A percentile compares a stretch with the other conserved stretches of the same genome.
Conservation (phyloP, 2,329 filamentous ascomycete genomes). For the Plenodomus biglobosus region DNA sequence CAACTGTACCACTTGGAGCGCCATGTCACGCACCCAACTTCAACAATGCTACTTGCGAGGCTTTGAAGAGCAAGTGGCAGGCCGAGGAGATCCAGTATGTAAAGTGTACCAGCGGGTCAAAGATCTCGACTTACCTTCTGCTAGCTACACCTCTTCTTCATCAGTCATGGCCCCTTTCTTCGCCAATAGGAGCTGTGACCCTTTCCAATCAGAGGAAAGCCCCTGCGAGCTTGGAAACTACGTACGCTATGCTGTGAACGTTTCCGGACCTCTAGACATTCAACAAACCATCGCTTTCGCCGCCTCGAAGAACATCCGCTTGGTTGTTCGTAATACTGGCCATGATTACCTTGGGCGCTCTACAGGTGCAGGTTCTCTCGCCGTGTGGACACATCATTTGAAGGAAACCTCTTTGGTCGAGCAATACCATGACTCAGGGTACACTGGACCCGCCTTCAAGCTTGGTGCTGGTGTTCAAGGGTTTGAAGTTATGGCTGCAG, state of each 20-base stretch:
- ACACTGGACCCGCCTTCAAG: slow-evolving; percentile 23
- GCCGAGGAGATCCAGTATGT: slow-evolving; percentile 18
- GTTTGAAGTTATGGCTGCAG: slow-evolving; percentile 22
- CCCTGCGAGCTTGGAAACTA: slow-evolving; percentile 28
- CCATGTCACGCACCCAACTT: slow-evolving; percentile 21
- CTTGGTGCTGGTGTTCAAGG: slow-evolving; percentile 32
- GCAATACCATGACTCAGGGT: slow-evolving; percentile 9
- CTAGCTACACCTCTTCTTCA: slow-evolving; percentile 22
- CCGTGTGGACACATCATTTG: slow-evolving; percentile 25
- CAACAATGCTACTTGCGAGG: slow-evolving; percentile 15
- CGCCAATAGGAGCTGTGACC: slow-evolving; percentile 27
- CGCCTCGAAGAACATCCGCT: slow-evolving; percentile 24
- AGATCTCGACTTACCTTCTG: not conserved
- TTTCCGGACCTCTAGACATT: slow-evolving; percentile 12
- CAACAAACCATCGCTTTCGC: slow-evolving; percentile 27
- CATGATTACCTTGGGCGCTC: slow-evolving; percentile 33
- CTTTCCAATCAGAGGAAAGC: slow-evolving; percentile 16
- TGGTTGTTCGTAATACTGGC: slow-evolving; percentile 34
- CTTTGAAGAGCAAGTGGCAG: slow-evolving; percentile 17
- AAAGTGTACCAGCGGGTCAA: not conserved
- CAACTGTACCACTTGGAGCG: slow-evolving; percentile 24
- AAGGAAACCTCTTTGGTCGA: slow-evolving; percentile 20
- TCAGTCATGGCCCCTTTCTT: slow-evolving; percentile 30
- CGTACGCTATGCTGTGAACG: slow-evolving; percentile 25
- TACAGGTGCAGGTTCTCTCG: slow-evolving; percentile 15